Base-by-base conservation (phyloP, 805 yeast genomes). In the Ogataea corticis region DNA sequence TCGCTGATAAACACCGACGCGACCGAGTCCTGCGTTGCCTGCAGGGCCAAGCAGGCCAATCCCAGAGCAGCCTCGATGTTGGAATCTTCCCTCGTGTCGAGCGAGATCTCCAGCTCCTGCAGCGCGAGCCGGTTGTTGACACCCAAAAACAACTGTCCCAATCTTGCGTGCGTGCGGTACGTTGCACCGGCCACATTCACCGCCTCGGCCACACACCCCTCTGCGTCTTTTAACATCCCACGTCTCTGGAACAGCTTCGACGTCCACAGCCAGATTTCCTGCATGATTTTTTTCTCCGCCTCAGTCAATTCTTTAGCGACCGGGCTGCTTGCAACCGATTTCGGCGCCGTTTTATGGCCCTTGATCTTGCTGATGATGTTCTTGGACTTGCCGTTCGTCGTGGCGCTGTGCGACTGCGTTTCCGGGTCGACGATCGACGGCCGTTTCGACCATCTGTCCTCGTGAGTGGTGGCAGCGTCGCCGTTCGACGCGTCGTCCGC, bases 191-290 rank as follows among this genome's bases (percentile, higher is more conserved):
- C 66, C 2, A 74, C 70, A 1, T 71, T 63, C 46, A 77, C 83
- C 1, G 95, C 88, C 62, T 89, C 96, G 7, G 75, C 72, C 4
- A 89, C 73, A 38, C 96, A 84, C 46, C 77, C 81, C 55, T 81
- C 82, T 1, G 91, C 80, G 42, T 88, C 95, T 2, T 69, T 73
- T 1, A 67, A 51, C 32, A 77, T 62, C 1, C 77, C 82, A 5
- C 77, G 72, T 47, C 77, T 76, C 55, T 77, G 67, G 59, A 87
- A 89, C 21, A 88, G 66, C 30, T 75, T 73, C 0, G 89, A 75
- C 0, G 87, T 74, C 78, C 89, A 79, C 40, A 90, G 61, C 96
- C 97, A 90, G 18, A 87, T 58, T 28, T 72, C 71, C 55, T 83
- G 88, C 37, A 82, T 59, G 9, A 80, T 56, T 18, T 55, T 61